phyloP scores from a whole-genome alignment of 257 asterid genomes.

The Rubia yunnanensis region DNA sequence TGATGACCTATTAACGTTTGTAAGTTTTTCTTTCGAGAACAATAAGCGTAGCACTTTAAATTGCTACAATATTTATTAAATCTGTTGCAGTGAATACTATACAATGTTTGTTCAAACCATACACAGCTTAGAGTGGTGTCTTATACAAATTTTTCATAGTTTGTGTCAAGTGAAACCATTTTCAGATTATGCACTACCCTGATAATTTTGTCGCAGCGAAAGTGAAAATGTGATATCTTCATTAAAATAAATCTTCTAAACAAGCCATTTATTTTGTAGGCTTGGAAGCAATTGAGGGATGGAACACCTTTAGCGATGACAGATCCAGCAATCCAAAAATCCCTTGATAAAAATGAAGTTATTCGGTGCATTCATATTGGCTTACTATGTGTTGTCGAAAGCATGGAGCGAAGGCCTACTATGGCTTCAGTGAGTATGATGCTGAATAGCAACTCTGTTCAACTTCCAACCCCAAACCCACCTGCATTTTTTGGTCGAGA shows the following conservation, averaged over 20 bases:
- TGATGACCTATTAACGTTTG: conserved; percentile 13
- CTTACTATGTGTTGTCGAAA: conserved; percentile 25
- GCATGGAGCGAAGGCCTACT: conserved; percentile 18
- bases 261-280: conserved; percentile 6
- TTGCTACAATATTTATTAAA: no score
- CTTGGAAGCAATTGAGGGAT: conserved; percentile 21
- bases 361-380: conserved; percentile 19
- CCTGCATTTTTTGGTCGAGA: not conserved
- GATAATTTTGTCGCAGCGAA: no score
- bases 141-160: no score
- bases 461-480: not conserved
- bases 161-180: no score
- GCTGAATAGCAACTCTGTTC: not conserved
- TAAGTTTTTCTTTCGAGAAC: conserved; percentile 7
- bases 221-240: no score
- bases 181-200: no score
- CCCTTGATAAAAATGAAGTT: conserved; percentile 8
- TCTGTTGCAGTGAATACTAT: no score
- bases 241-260: no score
- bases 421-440: conserved; percentile 9
- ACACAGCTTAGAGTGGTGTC: no score
- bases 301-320: conserved; percentile 12
- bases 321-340: conserved; percentile 17
- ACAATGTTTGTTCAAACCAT: no score
- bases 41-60: no score